Conservation (phyloP, 768 basidiomycete species). For the Trametes cinnabarina region DNA sequence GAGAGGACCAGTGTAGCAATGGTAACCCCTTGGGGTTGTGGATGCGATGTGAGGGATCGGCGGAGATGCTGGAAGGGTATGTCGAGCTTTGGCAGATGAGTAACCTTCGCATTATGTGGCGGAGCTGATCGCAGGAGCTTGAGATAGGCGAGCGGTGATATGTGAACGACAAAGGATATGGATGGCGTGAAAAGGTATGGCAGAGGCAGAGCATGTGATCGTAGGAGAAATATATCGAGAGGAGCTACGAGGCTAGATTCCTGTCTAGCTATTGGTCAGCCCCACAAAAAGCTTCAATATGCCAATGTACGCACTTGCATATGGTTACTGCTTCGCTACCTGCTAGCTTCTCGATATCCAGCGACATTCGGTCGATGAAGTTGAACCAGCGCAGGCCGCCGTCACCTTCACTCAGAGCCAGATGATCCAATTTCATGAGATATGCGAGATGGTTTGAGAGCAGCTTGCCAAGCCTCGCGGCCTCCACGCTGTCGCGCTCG, state of each 20-base stretch:
- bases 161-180: slow-evolving; percentile 67
- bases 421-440: slow-evolving; percentile 67
- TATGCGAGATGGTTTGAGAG: slow-evolving; percentile 61
- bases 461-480: slow-evolving; percentile 45
- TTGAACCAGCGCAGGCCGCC: slow-evolving; percentile 75
- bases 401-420: slow-evolving; percentile 60
- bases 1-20: slow-evolving; percentile 50
- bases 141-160: slow-evolving; percentile 71
- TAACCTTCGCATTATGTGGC: slow-evolving; percentile 25
- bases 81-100: slow-evolving; percentile 44
- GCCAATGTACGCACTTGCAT: slow-evolving; percentile 50
- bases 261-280: background rate
- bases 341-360: slow-evolving; percentile 49
- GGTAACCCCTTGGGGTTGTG: slow-evolving; percentile 47
- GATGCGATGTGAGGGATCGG: slow-evolving; percentile 37
- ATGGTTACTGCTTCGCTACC: slow-evolving; percentile 51
- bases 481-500: slow-evolving; percentile 50
- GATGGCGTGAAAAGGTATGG: slow-evolving; percentile 68
- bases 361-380: slow-evolving; percentile 55
- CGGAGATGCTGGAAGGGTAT: slow-evolving; percentile 52
- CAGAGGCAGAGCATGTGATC: slow-evolving; percentile 66
- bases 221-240: slow-evolving; percentile 69
- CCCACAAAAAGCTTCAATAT: slow-evolving; percentile 26
- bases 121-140: slow-evolving; percentile 47
- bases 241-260: slow-evolving; percentile 42